A percentile compares a stretch with the other conserved stretches of the same genome.
Conservation (phyloP, 495 filamentous ascomycete species). For the Parathielavia hyrcaniae region DNA sequence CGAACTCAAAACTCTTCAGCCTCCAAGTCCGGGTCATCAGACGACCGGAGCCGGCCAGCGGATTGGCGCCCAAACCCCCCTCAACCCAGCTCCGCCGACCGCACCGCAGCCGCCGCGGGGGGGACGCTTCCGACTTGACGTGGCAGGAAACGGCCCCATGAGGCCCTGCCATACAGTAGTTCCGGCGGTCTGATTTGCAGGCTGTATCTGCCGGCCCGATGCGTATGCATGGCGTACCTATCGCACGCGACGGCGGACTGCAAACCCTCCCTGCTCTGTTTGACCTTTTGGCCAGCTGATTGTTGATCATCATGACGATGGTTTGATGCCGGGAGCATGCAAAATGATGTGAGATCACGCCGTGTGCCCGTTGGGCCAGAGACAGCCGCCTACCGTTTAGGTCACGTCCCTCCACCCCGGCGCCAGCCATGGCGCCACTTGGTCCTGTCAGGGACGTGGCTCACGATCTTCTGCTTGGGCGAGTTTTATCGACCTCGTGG, state of each 20-base stretch:
- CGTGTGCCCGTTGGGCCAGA: no score
- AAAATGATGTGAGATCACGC: no score
- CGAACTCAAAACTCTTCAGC: background rate
- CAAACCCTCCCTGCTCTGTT: background rate
- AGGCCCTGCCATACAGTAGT: background rate
- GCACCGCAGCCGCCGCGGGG: background rate
- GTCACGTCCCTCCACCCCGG: no score
- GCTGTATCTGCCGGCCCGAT: background rate
- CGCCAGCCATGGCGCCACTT: no score
- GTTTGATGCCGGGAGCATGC: no score
- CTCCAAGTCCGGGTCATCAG: conserved; percentile 2
- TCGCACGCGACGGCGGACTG: background rate
- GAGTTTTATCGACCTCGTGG: no score
- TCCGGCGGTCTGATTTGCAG: background rate
- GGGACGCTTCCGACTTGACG: background rate
- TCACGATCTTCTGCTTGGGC: no score
- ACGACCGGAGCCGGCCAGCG: background rate
- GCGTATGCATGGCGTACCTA: conserved; percentile 4
- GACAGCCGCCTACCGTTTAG: no score
- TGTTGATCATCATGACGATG: background rate
- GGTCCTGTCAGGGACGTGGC: no score
- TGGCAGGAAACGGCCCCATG: background rate
- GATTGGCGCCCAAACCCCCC: conserved; percentile 7
- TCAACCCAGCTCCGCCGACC: background rate
- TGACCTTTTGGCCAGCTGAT: background rate